Conservation (phyloP, 2,329 filamentous ascomycete genomes). For the Aureobasidium sp. region DNA sequence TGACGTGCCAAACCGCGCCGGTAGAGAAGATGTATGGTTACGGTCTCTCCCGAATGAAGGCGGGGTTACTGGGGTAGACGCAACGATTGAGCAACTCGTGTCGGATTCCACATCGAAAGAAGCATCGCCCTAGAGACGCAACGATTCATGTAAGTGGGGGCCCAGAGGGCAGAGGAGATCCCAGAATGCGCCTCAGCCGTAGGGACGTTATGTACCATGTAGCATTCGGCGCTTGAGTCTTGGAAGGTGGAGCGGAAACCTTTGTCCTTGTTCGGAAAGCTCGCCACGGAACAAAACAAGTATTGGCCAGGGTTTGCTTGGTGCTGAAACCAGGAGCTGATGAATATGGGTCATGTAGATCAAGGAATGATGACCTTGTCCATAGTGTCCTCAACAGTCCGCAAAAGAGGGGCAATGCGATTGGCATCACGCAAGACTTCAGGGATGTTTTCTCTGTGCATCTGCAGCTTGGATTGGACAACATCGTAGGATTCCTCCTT, state of each 20-base stretch:
- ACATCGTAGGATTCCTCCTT: constrained; percentile 73
- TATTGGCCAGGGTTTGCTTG: not conserved
- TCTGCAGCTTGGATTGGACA: constrained; percentile 50
- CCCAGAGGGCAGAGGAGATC: not conserved
- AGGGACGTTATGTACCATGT: not conserved
- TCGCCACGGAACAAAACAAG: not conserved
- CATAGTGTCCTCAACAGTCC: constrained; percentile 57
- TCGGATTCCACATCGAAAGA: not conserved
- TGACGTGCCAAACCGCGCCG: not conserved
- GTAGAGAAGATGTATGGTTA: not conserved
- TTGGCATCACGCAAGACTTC: constrained; percentile 74
- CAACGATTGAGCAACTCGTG: not conserved
- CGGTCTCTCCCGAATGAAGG: not conserved
- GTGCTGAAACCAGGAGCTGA: not conserved
- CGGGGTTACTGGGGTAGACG: not conserved
- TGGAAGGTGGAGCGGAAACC: not conserved
- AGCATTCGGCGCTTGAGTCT: not conserved
- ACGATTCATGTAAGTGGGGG: not conserved
- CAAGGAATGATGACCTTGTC: constrained; percentile 35
- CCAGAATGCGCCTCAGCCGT: not conserved
- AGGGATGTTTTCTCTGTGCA: constrained; percentile 63
- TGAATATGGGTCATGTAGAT: not conserved
- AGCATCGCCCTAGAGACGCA: not conserved
- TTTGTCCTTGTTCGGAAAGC: not conserved
- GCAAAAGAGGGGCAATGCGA: constrained; percentile 58